These are phyloP conservation scores for Fusarium dimerum DNA, from an alignment of 2,329 filamentous ascomycete species.

Conservation along the genomic window DNA sequence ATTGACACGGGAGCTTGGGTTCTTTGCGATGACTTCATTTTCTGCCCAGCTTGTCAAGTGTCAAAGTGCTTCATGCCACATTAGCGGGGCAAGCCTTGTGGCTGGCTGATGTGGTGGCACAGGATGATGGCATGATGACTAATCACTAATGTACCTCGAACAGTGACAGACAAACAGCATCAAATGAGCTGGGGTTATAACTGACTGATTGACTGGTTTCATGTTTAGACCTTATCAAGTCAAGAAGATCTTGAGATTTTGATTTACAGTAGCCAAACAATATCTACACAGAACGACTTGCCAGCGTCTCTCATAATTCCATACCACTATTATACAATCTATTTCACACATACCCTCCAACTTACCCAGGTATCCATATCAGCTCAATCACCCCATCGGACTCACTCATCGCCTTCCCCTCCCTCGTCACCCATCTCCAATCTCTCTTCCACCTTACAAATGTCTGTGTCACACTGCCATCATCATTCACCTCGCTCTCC, in stretches of 20 bases:
- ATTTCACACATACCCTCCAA: background rate
- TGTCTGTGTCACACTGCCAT: slow-evolving; percentile 54
- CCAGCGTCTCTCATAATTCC: too few relatives aligned
- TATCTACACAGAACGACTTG: too few relatives aligned
- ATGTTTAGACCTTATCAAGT: too few relatives aligned
- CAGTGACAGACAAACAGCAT: too few relatives aligned
- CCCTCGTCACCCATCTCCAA: slow-evolving; percentile 50
- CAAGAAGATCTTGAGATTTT: too few relatives aligned
- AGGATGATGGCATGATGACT: background rate
- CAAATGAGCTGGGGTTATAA: too few relatives aligned
- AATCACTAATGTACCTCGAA: too few relatives aligned
- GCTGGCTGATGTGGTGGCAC: background rate
- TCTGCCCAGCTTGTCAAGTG: background rate
- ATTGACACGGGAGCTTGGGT: background rate
- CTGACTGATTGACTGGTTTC: too few relatives aligned
- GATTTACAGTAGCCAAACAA: too few relatives aligned
- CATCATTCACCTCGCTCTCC: slow-evolving; percentile 47
- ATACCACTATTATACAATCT: background rate
- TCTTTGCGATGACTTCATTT: background rate
- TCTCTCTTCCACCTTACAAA: slow-evolving; percentile 56
- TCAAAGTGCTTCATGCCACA: background rate
- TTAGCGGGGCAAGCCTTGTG: background rate
- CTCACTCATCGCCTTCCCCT: slow-evolving; percentile 50
- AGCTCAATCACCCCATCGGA: slow-evolving; percentile 58
- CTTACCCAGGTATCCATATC: slow-evolving; percentile 51